Evolutionary conservation across 2,329 filamentous ascomycete genomes (phyloP).

Genomic region (Epichloe elymi): DNA sequence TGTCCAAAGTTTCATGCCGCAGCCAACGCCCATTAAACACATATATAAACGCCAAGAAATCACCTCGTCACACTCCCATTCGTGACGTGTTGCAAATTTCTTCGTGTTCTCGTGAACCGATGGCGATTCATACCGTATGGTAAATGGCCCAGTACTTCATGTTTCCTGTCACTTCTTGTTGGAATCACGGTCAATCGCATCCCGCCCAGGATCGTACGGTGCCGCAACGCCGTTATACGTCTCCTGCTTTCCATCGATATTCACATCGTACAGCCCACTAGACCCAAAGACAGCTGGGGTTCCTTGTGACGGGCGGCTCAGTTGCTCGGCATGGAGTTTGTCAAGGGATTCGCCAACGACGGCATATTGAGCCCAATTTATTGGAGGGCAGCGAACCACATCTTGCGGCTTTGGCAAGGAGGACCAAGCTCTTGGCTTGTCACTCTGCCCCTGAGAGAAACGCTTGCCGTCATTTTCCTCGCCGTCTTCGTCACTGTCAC

Average conservation of each 20-base stretch:
- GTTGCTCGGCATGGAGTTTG: slow-evolving; percentile 71
- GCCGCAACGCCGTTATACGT: slow-evolving; percentile 39
- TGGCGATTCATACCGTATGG: neutral
- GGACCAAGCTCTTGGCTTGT: slow-evolving; percentile 35
- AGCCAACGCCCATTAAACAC: neutral
- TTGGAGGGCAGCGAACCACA: slow-evolving; percentile 70
- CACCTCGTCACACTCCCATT: neutral
- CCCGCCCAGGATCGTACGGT: slow-evolving; percentile 41
- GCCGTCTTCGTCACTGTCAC: slow-evolving; percentile 17
- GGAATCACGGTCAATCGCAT: slow-evolving; percentile 29
- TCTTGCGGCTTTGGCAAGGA: slow-evolving; percentile 66
- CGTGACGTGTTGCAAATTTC: neutral
- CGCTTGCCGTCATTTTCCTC: slow-evolving; percentile 16
- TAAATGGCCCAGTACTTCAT: neutral
- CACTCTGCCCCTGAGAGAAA: slow-evolving; percentile 9
- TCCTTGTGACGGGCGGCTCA: slow-evolving; percentile 46
- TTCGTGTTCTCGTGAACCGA: neutral
- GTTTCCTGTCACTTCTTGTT: slow-evolving; percentile 16
- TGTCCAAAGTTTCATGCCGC: neutral
- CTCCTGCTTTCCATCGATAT: slow-evolving; percentile 30
- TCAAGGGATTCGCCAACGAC: slow-evolving; percentile 71
- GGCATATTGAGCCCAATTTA: slow-evolving; percentile 93
- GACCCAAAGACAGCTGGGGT: slow-evolving; percentile 30
- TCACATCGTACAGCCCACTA: slow-evolving; percentile 38
- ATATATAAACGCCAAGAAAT: neutral